phyloP scores from a whole-genome alignment of 768 basidiomycete species.

The Mycena rosella region DNA sequence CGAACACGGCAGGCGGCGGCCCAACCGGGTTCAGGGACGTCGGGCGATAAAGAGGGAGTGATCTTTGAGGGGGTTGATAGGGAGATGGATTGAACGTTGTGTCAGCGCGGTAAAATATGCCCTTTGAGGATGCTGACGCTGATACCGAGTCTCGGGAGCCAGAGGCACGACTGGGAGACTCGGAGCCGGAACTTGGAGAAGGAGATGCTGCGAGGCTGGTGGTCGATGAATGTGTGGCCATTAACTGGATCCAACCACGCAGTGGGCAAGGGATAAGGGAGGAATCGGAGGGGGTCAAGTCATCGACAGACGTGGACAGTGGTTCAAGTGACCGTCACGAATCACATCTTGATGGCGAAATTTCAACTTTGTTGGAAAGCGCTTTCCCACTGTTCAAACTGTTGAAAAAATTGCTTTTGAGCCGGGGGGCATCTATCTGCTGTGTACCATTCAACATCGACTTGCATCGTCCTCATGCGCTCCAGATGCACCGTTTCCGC shows the following conservation, averaged over 20 bases:
- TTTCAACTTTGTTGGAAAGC: conserved; percentile 9
- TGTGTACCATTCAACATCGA: not conserved
- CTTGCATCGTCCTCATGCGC: not conserved
- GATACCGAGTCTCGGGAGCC: conserved; percentile 27
- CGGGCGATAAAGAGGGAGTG: conserved; percentile 19
- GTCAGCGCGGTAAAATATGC: conserved; percentile 31
- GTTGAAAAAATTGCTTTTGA: not conserved
- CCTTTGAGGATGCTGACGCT: conserved; percentile 29
- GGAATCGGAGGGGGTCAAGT: conserved; percentile 17
- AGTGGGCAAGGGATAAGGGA: conserved; percentile 3
- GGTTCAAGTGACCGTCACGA: conserved; percentile 16
- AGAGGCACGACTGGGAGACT: conserved; percentile 28
- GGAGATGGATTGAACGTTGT: conserved; percentile 38
- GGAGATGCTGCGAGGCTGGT: conserved; percentile 21
- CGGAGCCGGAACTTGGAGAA: conserved; percentile 28
- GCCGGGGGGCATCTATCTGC: not conserved
- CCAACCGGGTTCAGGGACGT: conserved; percentile 7
- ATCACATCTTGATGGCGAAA: not conserved
- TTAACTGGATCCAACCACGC: conserved; percentile 16
- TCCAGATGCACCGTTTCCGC: not conserved
- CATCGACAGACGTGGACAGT: conserved; percentile 31
- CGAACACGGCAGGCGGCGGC: conserved; percentile 19
- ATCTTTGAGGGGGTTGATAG: conserved; percentile 23
- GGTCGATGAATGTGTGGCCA: conserved; percentile 25
- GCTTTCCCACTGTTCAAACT: not conserved